Base-by-base conservation (phyloP, 2,329 filamentous ascomycete species). In the Arthrobotrys pseudoclavata region DNA sequence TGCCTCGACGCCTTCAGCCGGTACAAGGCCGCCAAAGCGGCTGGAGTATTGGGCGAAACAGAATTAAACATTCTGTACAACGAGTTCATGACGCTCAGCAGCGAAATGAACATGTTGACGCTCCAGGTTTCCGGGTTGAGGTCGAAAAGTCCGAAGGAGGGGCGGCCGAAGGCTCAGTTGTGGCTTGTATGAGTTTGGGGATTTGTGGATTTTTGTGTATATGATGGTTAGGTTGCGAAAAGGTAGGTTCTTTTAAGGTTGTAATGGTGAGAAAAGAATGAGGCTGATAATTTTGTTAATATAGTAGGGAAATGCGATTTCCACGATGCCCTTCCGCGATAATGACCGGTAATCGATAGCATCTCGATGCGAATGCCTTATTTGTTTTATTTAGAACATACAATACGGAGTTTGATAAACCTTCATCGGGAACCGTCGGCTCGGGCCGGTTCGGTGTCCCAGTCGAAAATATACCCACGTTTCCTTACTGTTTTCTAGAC, bases 51-150 rank as follows among this genome's bases (percentile, higher is more conserved):
- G 20, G 67, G n/a, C 40, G 50, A n/a, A 31, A 31, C 22, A 29
- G 72, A 76, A 4, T 52, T 76, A 2, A 57, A 70, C 13, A 34
- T 20, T 1, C 52, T 76, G 15, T 70, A 76, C 42, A 48, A 60
- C n/a, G 72, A 76, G 50, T 76, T 76, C 45, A 48, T 76, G 60
- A 63, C 66, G 29, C 67, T 76, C 37, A 70, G 66, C 66, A 69
- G 48, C 61, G 55, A 76, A 31, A 69, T 76, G 72, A 76, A 66
- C 72, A 61, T 70, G 72, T 55, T 76, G 48, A 64, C 66, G 2
- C 40, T 76, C 4, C 72, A 76, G 48, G 72, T 67, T 53, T 66
- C 67, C 10, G 60, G 72, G 13, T 26, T 69, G 7, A 60, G 72
- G 60, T 42, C 66, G 4, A 76, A 70, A 22, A 48, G 48, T 4